These are phyloP conservation scores for Sporothrix schenckii DNA, from an alignment of 2,329 filamentous ascomycete species.

Conservation along the genomic window DNA sequence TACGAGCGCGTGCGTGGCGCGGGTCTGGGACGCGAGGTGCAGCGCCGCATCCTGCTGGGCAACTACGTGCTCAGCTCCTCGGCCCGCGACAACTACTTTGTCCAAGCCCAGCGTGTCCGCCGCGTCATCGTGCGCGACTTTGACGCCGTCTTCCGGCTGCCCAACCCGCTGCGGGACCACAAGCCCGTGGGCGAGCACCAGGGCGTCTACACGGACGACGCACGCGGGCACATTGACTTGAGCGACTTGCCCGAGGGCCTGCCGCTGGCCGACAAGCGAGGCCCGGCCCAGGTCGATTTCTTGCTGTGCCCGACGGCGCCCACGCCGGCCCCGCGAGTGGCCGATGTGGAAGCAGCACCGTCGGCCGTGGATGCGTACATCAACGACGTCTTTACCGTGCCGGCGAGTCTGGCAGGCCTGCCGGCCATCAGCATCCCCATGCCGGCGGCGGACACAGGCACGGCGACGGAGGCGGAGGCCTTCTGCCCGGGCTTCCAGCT, in stretches of 20 bases:
- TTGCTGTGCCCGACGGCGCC: constrained; percentile 86
- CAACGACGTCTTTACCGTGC: constrained; percentile 95
- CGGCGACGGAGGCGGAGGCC: background rate
- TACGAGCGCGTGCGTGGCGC: constrained; percentile 75
- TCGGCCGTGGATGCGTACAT: constrained; percentile 75
- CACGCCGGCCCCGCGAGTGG: constrained; percentile 50
- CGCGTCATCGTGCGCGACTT: constrained; percentile 85
- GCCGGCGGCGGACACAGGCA: constrained; percentile 40
- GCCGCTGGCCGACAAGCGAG: constrained; percentile 58
- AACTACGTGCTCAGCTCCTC: constrained; percentile 87
- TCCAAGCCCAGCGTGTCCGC: constrained; percentile 87
- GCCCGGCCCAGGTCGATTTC: constrained; percentile 74
- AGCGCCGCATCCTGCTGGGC: constrained; percentile 82
- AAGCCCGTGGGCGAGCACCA: constrained; percentile 17
- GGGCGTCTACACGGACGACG: constrained; percentile 72
- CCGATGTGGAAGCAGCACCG: constrained; percentile 44
- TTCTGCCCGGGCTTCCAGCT: constrained; percentile 66
- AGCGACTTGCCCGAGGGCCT: constrained; percentile 61
- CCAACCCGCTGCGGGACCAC: constrained; percentile 63
- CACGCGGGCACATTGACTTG: constrained; percentile 52
- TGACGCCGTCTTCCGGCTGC: constrained; percentile 70
- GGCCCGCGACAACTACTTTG: constrained; percentile 94
- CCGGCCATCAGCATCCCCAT: constrained; percentile 85
- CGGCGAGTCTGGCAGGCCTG: constrained; percentile 86
- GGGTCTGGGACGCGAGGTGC: constrained; percentile 83